Percentiles rank a stretch among this genome's conserved stretches.
phyloP scores from a whole-genome alignment of 2,329 filamentous ascomycete species.

The Pseudogymnoascus sp. region DNA sequence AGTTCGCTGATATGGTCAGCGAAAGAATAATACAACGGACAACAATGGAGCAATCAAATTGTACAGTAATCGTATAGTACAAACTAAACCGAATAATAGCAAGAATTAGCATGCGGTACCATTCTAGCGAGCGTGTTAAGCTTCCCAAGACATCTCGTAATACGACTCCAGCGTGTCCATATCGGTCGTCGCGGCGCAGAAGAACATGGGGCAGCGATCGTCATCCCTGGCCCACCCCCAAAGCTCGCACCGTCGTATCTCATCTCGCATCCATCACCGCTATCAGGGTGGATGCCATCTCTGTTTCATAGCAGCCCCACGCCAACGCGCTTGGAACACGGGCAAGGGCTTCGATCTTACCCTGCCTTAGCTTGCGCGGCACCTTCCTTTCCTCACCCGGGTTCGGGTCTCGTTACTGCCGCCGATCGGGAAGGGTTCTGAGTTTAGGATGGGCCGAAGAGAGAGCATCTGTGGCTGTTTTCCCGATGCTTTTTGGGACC shows the following conservation, averaged over 20 bases:
- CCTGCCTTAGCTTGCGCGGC: not conserved
- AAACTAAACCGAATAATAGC: not conserved
- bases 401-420: not conserved
- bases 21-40: not conserved
- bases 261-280: not conserved
- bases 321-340: not conserved
- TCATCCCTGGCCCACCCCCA: not conserved
- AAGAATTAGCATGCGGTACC: not conserved
- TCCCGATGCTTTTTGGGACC: not conserved
- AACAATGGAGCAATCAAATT: not conserved
- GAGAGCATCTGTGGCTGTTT: not conserved
- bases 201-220: slow-evolving; percentile 2
- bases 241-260: not conserved
- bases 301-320: not conserved
- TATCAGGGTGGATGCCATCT: not conserved
- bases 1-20: not conserved
- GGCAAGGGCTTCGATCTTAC: not conserved
- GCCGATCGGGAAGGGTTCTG: not conserved
- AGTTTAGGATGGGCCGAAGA: not conserved
- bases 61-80: not conserved
- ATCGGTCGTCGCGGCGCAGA: not conserved
- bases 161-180: not conserved
- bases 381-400: not conserved
- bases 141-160: not conserved
- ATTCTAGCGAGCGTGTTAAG: not conserved